Evolutionary conservation across 106 monocot species (phyloP), one percentile per base, ranked within the genome.

Genomic region (Platanthera zijinensis): DNA sequence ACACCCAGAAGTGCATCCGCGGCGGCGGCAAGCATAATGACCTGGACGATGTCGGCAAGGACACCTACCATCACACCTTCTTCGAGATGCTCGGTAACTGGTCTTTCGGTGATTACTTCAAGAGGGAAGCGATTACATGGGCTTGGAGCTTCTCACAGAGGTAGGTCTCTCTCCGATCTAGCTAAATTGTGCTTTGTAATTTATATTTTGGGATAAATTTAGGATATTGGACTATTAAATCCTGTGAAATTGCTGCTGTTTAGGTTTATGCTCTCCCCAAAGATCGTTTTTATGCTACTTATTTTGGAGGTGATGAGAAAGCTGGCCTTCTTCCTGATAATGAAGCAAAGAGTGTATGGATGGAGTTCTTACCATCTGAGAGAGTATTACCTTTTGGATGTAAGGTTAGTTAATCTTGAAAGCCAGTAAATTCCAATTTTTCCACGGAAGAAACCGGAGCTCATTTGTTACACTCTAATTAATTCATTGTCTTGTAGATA

Each of bases 11-110:
- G 84, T 96, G 96, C 74, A 96, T 96, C 51, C 90, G 96, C 45
- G 96, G 93, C n/a, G 96, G 96, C 12, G 96, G 96, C 45, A 93
- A 96, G 91, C 96, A 96, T 81, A 96, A 96, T 76, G 96, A 96
- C 74, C 85, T 96, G 32, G 96, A 96, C 71, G 96, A 96, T 19
- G 96, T 96, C 12, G 96, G 96, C 6, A 96, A 96, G 83, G 96
- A 96, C 32, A 96, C 93, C 2, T 96, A 96, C 75, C 96, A 96
- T 74, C 96, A 96, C 48, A 96, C 96, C 25, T 96, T 96, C 86
- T 96, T 96, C 69, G 96, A 96, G 89, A 96, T 96, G 96, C 85
- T 96, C 3, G 96, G 96, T 28, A 96, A 96, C 52, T 96, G 96
- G 96, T 96, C 96, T 0, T 96, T 96, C 61, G 96, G 96, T 49